Evolutionary conservation across 192 early-diverging fungal species (phyloP), one percentile per base, ranked within the genome.

Genomic region (Mortierella claussenii): DNA sequence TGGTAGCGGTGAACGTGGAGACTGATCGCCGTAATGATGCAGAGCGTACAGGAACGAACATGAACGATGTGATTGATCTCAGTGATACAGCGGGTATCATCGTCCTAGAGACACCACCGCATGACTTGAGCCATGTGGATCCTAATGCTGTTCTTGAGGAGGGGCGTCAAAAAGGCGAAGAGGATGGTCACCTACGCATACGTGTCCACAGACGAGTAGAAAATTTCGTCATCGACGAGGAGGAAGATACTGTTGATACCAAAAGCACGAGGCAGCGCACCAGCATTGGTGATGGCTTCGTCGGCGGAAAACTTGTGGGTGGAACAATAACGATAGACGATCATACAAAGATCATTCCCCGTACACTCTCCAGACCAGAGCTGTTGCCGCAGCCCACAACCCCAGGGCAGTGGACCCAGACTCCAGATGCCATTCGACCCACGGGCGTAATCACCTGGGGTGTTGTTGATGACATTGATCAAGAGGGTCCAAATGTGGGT

Each of bases 381-480:
- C 21, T 7, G 13, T 10, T 7, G 13, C 37, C 37, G 7, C 37
- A 40, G 8, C 37, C 37, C 7, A 40, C 58, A 23, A 26, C 60
- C 15, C 47, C 60, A 40, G 69, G 47, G 23, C 60, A 62, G 20
- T 64, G 60, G 60, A 15, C 58, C 2, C 30, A 57, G 1, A 45
- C 45, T 2, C 32, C 59, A 9, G 70, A 59, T 2, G 6, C 21
- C 11, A 47, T 27, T 3, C 57, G 17, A 3, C 53, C 48, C 6
- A 37, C 55, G 10, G 63, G 70, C 5, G 57, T 65, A 9, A 59
- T 75, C 9, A 66, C 70, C 3, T 75, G 70, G 70, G 70, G 70
- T 0, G 31, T 54, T 42, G 59, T 42, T 15, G 64, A 60, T 15
- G 73, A 67, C n/a, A 66, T 76, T 24, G 42, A 49, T 12, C 47